Evolutionary conservation across 352 stramenopile species (phyloP).

Genomic region (Pythium rishiriense): DNA sequence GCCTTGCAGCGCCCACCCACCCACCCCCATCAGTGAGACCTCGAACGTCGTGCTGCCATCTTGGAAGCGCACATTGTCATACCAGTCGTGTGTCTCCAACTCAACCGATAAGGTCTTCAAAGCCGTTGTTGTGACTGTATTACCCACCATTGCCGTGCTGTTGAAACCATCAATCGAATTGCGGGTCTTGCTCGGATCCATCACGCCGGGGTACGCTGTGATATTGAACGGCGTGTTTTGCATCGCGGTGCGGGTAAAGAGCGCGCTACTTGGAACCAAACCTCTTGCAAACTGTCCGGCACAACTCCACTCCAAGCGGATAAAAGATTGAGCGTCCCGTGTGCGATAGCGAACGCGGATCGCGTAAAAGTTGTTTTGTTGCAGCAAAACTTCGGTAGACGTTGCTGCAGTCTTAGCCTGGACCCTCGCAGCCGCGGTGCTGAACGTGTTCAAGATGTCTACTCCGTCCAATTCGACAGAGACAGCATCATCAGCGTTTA

Average conservation of each 20-base stretch:
- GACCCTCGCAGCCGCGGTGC: slow-evolving; percentile 17
- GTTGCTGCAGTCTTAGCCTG: slow-evolving; percentile 9
- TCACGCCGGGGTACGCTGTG: slow-evolving; percentile 70
- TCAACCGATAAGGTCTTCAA: slow-evolving; percentile 65
- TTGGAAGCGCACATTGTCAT: slow-evolving; percentile 87
- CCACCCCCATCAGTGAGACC: slow-evolving; percentile 76
- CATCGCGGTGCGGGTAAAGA: slow-evolving; percentile 48
- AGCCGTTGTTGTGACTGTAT: slow-evolving; percentile 35
- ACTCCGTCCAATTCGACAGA: slow-evolving; percentile 67
- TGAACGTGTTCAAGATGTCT: slow-evolving; percentile 64
- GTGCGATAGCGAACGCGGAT: slow-evolving; percentile 87
- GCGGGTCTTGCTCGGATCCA: slow-evolving; percentile 53
- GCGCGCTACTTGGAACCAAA: slow-evolving; percentile 23
- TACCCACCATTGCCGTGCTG: slow-evolving; percentile 24
- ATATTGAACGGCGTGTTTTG: slow-evolving; percentile 59
- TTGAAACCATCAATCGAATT: slow-evolving; percentile 69
- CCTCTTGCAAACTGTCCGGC: slow-evolving; percentile 30
- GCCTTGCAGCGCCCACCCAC: slow-evolving; percentile 86
- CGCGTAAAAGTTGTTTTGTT: slow-evolving; percentile 59
- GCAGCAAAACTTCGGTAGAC: slow-evolving; percentile 26
- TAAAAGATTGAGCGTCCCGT: slow-evolving; percentile 71
- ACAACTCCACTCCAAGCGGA: slow-evolving; percentile 84
- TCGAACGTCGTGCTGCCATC: slow-evolving; percentile 80
- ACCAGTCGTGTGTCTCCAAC: slow-evolving; percentile 75
- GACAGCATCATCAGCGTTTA: slow-evolving; percentile 82